A percentile compares a stretch with the other conserved stretches of the same genome.
Conservation (phyloP, 129 eudicot species). For the Smallanthus sonchifolius region DNA sequence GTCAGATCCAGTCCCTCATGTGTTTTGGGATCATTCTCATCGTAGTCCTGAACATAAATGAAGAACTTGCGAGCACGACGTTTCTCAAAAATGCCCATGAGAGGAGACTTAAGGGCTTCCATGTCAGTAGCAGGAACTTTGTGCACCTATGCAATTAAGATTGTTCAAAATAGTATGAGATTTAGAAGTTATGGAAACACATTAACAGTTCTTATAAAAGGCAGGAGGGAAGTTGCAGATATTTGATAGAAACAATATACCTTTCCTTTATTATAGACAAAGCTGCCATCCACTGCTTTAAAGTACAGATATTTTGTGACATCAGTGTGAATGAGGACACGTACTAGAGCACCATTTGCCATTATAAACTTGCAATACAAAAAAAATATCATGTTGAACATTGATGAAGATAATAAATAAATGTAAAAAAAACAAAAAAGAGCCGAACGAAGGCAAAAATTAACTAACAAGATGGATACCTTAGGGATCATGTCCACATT, state of each 20-base stretch:
- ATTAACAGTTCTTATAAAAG: neutral
- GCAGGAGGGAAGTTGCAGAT: neutral
- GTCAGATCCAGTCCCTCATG: constrained; percentile 95
- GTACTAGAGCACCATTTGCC: constrained; percentile 96
- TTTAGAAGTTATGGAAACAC: neutral
- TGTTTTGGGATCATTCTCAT: constrained; percentile 79
- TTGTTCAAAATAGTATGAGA: neutral
- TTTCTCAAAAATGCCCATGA: constrained; percentile 89
- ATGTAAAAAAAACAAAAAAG: neutral
- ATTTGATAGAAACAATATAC: constrained; percentile 30
- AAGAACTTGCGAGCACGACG: constrained; percentile 95
- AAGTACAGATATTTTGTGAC: constrained; percentile 86
- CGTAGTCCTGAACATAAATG: constrained; percentile 80
- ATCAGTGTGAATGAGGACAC: constrained; percentile 95
- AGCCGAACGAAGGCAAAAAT: neutral
- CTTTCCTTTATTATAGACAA: constrained; percentile 89
- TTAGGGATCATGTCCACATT: constrained; percentile 98
- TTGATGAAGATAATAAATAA: neutral
- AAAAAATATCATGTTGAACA: neutral
- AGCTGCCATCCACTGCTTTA: constrained; percentile 98
- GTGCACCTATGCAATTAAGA: constrained; percentile 41
- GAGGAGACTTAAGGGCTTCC: constrained; percentile 87
- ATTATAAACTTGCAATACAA: constrained; percentile 57
- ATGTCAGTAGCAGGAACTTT: constrained; percentile 91
- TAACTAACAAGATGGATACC: constrained; percentile 36